These are phyloP conservation scores for Cerioporus squamosus DNA, from an alignment of 1,284 basidiomycete genomes.

Conservation along the genomic window DNA sequence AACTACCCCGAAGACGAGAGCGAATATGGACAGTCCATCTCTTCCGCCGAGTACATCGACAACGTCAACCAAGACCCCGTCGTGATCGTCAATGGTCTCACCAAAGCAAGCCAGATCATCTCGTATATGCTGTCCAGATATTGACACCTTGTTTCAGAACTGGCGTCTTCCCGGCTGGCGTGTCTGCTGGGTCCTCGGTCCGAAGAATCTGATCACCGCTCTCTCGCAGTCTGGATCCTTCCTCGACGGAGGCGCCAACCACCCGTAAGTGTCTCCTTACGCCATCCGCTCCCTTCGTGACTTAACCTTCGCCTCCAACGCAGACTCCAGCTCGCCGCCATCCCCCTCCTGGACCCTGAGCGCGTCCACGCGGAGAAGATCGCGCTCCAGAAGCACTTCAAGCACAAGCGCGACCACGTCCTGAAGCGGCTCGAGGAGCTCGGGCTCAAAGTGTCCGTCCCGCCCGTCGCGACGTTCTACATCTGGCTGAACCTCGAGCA, in stretches of 20 bases:
- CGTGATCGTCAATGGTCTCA: conserved; percentile 90
- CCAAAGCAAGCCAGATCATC: conserved; percentile 65
- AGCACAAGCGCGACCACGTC: conserved; percentile 89
- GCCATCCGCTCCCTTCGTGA: not conserved
- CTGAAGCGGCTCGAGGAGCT: conserved; percentile 81
- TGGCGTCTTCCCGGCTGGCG: conserved; percentile 94
- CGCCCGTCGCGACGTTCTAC: conserved; percentile 84
- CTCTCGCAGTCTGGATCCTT: conserved; percentile 89
- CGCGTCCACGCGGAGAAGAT: conserved; percentile 77
- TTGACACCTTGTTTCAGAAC: conserved; percentile 51
- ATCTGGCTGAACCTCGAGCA: conserved; percentile 88
- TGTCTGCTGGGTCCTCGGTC: conserved; percentile 95
- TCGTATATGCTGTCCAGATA: not conserved
- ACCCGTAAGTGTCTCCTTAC: conserved; percentile 62
- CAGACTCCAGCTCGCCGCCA: conserved; percentile 86
- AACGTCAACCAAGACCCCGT: conserved; percentile 87
- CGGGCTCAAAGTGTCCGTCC: conserved; percentile 76
- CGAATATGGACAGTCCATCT: conserved; percentile 80
- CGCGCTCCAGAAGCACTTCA: conserved; percentile 88
- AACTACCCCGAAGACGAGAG: conserved; percentile 76
- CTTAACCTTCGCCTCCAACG: not conserved
- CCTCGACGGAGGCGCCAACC: conserved; percentile 88
- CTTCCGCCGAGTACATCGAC: conserved; percentile 83
- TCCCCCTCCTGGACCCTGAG: conserved; percentile 77
- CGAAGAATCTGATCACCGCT: conserved; percentile 86